Evolutionary conservation across 495 filamentous ascomycete genomes (phyloP), one percentile per base, ranked within the genome.

Genomic region (Lophium mytilinum): DNA sequence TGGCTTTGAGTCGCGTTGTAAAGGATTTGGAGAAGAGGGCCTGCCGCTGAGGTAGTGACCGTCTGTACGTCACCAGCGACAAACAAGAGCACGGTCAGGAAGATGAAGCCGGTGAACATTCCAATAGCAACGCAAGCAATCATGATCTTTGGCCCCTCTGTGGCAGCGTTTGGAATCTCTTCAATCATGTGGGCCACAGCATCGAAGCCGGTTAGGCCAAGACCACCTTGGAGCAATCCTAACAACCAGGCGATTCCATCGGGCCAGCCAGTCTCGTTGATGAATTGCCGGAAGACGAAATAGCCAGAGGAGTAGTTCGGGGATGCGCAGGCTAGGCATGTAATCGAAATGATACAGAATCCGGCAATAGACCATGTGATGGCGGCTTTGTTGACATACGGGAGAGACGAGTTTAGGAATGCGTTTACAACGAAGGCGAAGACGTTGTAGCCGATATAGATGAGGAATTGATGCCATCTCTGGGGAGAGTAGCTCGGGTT

Each of bases 381-480:
- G 45, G 75, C 76, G 0, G 63, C 72, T 60, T 85, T 85, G 47
- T 83, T 89, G 50, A 91, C 75, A 9, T 78, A 71, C 4, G 86
- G 85, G 10, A 91, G 69, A 1, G 77, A 52, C 2, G 74, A 71
- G 53, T 84, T 88, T 59, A 77, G 73, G 51, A 88, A 82, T 2
- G 80, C 78, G 61, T 91, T 91, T 68, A 89, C 74, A 12, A 81
- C 37, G 40, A 88, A 84, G 0, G 80, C 82, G 9, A 76, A 68
- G 17, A 87, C 48, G 46, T 81, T 86, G 62, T 83, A 86, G 1
- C 61, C 83, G 52, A 87, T 76, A 66, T 89, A 89, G 24, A 89
- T 80, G 15, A 88, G 68, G 65, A 91, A 87, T 60, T 87, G 83
- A 63, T 90, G 87, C 85, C 84, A 88, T 14, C 78, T 62, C 57